Evolutionary conservation across 1,284 basidiomycete species (phyloP).

Genomic region (Cryptococcus jaspeensis): DNA sequence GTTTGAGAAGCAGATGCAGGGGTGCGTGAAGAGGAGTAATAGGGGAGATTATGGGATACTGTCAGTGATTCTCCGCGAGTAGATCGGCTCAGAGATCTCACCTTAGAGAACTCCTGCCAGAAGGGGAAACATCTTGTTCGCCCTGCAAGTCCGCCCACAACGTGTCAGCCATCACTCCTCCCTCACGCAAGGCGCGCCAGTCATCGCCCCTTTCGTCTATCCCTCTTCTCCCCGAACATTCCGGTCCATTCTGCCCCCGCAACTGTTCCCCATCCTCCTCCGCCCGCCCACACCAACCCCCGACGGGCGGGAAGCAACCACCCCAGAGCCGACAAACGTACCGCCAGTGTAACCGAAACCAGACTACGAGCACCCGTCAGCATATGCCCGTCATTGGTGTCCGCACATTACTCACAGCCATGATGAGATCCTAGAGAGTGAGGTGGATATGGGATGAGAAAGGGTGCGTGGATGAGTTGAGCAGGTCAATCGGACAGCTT

Average conservation of each 20-base stretch:
- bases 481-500: conserved; percentile 10
- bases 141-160: conserved; percentile 55
- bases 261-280: neutral
- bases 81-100: no score
- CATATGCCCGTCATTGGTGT: neutral
- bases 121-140: conserved; percentile 85
- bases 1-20: no score
- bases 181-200: neutral
- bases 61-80: no score
- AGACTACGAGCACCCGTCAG: conserved; percentile 46
- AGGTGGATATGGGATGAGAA: neutral
- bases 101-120: conserved; percentile 89
- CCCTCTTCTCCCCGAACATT: neutral
- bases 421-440: conserved; percentile 1
- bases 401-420: conserved; percentile 19
- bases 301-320: neutral
- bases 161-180: neutral
- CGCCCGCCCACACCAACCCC: neutral
- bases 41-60: no score
- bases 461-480: neutral
- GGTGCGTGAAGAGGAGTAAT: no score
- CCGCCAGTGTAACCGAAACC: conserved; percentile 69
- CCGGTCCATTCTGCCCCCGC: neutral
- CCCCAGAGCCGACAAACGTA: conserved; percentile 39
- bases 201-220: no score